Conservation (phyloP, 2,329 filamentous ascomycete genomes). For the Aspergillus eucalypticola region DNA sequence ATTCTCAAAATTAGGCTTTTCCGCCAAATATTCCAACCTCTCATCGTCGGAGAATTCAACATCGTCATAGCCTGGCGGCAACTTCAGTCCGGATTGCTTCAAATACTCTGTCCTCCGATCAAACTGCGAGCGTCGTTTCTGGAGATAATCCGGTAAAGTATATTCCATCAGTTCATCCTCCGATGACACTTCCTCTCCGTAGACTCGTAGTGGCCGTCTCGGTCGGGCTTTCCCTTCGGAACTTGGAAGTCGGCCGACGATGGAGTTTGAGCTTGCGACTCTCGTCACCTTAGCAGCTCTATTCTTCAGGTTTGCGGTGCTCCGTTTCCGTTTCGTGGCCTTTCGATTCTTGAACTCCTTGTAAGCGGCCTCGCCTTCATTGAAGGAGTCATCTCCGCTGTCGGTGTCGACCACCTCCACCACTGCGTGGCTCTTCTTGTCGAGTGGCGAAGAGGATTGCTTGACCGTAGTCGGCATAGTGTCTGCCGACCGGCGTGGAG, state of each 20-base stretch:
- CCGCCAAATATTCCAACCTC: conserved; percentile 59
- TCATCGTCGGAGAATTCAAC: conserved; percentile 76
- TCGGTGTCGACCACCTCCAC: conserved; percentile 24
- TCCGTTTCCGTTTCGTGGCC: conserved; percentile 54
- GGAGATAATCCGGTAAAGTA: conserved; percentile 71
- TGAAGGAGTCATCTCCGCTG: conserved; percentile 36
- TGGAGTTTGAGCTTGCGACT: conserved; percentile 41
- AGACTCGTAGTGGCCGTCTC: conserved; percentile 40
- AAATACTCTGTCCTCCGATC: conserved; percentile 62
- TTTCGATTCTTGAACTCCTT: conserved; percentile 64
- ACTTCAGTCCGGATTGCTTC: conserved; percentile 67
- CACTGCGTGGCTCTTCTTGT: conserved; percentile 18
- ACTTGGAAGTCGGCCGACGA: conserved; percentile 37
- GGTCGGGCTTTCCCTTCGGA: conserved; percentile 25
- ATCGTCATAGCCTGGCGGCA: conserved; percentile 76
- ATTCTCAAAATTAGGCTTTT: conserved; percentile 69
- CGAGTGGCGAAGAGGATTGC: conserved; percentile 14
- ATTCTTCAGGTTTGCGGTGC: conserved; percentile 48
- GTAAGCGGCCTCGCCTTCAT: conserved; percentile 53
- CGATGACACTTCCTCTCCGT: conserved; percentile 51
- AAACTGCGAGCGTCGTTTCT: conserved; percentile 67
- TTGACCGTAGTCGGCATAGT: not conserved
- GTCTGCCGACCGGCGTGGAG: not conserved
- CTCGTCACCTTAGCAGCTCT: conserved; percentile 50
- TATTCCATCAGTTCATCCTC: conserved; percentile 59